Evolutionary conservation across 768 basidiomycete genomes (phyloP).

Genomic region (Lentinula sp.): DNA sequence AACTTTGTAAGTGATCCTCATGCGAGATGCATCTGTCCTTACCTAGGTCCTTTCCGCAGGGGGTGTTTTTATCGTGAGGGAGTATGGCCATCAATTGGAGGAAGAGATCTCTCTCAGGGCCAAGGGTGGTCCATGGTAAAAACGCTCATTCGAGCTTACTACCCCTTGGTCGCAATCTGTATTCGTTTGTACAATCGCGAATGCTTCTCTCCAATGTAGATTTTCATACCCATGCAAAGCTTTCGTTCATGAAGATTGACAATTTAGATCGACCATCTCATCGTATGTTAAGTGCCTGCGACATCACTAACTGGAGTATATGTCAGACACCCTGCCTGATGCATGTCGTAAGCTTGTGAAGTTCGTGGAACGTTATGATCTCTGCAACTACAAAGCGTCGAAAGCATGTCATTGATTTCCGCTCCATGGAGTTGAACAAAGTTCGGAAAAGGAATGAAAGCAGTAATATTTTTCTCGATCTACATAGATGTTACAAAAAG

Average conservation of each 20-base stretch:
- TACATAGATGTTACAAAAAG: background rate
- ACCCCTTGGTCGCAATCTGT: background rate
- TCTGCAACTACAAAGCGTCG: too few species aligned
- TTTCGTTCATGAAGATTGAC: too few species aligned
- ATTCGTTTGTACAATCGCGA: background rate
- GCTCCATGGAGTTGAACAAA: too few species aligned
- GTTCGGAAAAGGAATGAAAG: too few species aligned
- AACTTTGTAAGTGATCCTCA: conserved; percentile 33
- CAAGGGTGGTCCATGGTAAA: conserved; percentile 6
- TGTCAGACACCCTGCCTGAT: too few species aligned
- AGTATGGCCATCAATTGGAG: conserved; percentile 37
- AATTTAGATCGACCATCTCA: too few species aligned
- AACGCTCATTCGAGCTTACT: background rate
- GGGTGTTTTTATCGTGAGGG: conserved; percentile 40
- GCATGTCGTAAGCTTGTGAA: too few species aligned
- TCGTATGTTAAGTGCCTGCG: too few species aligned
- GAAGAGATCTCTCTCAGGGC: conserved; percentile 33
- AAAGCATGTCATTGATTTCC: too few species aligned
- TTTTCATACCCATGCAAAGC: background rate
- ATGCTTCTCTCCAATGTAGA: background rate
- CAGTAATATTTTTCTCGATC: too few species aligned
- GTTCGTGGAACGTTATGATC: too few species aligned
- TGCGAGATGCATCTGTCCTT: background rate
- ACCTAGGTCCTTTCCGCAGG: conserved; percentile 19
- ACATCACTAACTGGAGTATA: too few species aligned